phyloP scores from a whole-genome alignment of 2,329 filamentous ascomycete genomes.

The Teratosphaeria gauchensis region DNA sequence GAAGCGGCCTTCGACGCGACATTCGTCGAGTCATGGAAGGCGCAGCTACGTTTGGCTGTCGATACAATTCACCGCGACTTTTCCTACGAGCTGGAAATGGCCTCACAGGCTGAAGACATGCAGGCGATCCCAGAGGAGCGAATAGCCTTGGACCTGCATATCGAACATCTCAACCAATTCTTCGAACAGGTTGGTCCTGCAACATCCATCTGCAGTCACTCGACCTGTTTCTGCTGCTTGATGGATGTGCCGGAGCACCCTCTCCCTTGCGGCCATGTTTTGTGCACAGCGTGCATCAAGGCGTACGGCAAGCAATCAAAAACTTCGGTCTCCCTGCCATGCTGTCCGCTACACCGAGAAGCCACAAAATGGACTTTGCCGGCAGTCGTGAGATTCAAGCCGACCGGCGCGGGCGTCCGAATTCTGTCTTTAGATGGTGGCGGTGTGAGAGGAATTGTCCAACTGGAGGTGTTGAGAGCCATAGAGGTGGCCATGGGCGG shows the following conservation, averaged over 20 bases:
- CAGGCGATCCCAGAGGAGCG: constrained; percentile 21
- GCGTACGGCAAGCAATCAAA: constrained; percentile 24
- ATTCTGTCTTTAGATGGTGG: constrained; percentile 29
- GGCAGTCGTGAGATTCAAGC: constrained; percentile 19
- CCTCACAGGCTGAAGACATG: constrained; percentile 16
- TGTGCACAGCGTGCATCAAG: constrained; percentile 35
- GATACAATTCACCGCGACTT: constrained; percentile 22
- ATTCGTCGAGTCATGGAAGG: constrained; percentile 20
- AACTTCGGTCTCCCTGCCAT: constrained; percentile 16
- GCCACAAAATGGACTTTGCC: constrained; percentile 27
- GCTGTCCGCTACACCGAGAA: constrained; percentile 28
- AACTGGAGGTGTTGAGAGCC: constrained; percentile 33
- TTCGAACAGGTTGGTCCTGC: constrained; percentile 32
- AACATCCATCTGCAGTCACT: constrained; percentile 21
- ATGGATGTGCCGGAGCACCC: constrained; percentile 34
- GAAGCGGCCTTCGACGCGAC: constrained; percentile 28
- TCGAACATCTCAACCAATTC: constrained; percentile 26
- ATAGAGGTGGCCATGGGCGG: constrained; percentile 33
- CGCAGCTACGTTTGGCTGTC: constrained; percentile 21
- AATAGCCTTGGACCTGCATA: constrained; percentile 21
- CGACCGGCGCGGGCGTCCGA: constrained; percentile 19
- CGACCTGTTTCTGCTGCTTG: constrained; percentile 40
- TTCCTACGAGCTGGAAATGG: constrained; percentile 22
- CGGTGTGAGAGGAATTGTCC: constrained; percentile 38
- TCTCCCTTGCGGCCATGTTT: constrained; percentile 38